Percentiles rank a stretch among this genome's conserved stretches.
Conservation (phyloP, 345 rosid species). For the Eucalyptus viminalis region DNA sequence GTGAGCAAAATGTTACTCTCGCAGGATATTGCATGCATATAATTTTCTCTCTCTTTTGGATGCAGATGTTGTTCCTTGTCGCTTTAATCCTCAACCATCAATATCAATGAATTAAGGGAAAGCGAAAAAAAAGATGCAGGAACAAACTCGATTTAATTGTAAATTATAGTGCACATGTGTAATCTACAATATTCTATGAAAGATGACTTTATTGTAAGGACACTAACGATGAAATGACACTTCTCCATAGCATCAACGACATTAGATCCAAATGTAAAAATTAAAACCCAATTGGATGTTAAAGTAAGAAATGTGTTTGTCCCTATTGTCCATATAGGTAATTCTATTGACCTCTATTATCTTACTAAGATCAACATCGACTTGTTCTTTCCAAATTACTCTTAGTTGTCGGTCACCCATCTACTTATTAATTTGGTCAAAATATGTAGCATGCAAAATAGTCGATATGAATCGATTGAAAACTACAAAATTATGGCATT, state of each 20-base stretch:
- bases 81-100: neutral
- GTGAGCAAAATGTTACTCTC: neutral
- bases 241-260: neutral
- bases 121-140: accelerated
- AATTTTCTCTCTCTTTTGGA: neutral
- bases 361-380: neutral
- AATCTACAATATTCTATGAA: no score
- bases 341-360: neutral
- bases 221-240: neutral
- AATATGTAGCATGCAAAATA: no score
- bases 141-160: no score
- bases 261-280: neutral
- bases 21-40: neutral
- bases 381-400: no score
- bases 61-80: neutral
- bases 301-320: no score
- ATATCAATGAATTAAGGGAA: no score
- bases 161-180: no score
- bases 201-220: neutral
- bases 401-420: no score
- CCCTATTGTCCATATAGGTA: neutral
- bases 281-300: neutral
- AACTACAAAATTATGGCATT: no score
- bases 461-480: no score
- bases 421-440: no score